Percentiles rank a stretch among this genome's conserved stretches.
These are phyloP conservation scores for Cylindrotheca closterium DNA, from an alignment of 108 stramenopile genomes.

Conservation along the genomic window DNA sequence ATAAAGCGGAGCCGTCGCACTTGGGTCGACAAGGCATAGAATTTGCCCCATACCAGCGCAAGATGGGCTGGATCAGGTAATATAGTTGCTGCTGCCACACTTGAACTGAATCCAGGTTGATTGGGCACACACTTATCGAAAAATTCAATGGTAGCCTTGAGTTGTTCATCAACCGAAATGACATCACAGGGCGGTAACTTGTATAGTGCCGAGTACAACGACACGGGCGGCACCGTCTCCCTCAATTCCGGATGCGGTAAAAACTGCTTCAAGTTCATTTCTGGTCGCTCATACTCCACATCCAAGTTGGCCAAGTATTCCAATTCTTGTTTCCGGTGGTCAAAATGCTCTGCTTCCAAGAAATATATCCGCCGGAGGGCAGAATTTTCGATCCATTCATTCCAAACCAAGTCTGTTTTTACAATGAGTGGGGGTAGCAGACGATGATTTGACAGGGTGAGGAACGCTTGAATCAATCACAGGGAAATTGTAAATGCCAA, in stretches of 20 bases:
- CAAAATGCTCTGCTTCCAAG: conserved; percentile 72
- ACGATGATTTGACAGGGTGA: no score
- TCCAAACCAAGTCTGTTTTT: conserved; percentile 32
- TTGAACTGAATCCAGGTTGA: conserved; percentile 76
- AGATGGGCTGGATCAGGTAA: conserved; percentile 62
- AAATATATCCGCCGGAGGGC: conserved; percentile 80
- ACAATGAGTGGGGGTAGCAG: neutral
- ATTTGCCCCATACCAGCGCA: conserved; percentile 75
- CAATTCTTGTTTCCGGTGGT: conserved; percentile 52
- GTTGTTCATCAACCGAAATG: conserved; percentile 38
- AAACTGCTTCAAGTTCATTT: conserved; percentile 27
- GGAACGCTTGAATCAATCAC: no score
- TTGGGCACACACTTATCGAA: conserved; percentile 87
- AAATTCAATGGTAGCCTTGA: conserved; percentile 63
- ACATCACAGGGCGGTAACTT: conserved; percentile 5
- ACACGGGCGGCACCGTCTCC: conserved; percentile 78
- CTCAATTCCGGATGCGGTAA: conserved; percentile 82
- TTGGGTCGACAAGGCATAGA: conserved; percentile 69
- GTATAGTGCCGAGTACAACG: conserved; percentile 69
- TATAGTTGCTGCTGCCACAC: conserved; percentile 84
- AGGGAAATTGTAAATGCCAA: no score
- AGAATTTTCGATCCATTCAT: conserved; percentile 74
- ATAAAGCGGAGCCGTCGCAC: conserved; percentile 74
- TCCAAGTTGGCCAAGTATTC: conserved; percentile 9
- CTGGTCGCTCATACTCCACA: conserved; percentile 2